A percentile compares a stretch with the other conserved stretches of the same genome.
Conservation (phyloP, 106 monocot genomes). For the Dendrobium huoshanense region DNA sequence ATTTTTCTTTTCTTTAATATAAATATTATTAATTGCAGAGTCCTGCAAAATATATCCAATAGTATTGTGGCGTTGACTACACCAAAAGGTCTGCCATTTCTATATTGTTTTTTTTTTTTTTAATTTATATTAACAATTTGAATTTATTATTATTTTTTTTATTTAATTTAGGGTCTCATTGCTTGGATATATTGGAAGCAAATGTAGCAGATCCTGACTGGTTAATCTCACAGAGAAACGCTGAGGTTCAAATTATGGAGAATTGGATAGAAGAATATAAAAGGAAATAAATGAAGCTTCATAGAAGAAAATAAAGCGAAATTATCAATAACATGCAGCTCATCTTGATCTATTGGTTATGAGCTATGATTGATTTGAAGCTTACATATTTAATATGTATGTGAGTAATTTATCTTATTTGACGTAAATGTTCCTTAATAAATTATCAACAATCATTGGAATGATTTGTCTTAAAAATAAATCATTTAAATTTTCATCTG, state of each 20-base stretch:
- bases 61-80: background rate
- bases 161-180: background rate
- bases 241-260: background rate
- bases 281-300: background rate
- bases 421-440: no score
- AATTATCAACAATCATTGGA: no score
- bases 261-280: conserved; percentile 2
- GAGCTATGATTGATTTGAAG: no score
- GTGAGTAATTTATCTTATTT: no score
- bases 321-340: background rate
- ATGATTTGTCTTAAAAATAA: no score
- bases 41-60: background rate
- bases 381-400: no score
- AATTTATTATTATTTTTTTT: background rate
- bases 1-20: background rate
- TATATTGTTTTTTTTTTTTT: background rate
- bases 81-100: background rate
- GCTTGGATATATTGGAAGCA: conserved; percentile 1
- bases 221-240: background rate
- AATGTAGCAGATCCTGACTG: background rate
- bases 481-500: no score
- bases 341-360: no score
- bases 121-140: background rate
- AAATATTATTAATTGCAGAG: background rate
- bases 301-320: background rate